phyloP scores from a whole-genome alignment of 805 yeast genomes.

The Barnettozyma populi region DNA sequence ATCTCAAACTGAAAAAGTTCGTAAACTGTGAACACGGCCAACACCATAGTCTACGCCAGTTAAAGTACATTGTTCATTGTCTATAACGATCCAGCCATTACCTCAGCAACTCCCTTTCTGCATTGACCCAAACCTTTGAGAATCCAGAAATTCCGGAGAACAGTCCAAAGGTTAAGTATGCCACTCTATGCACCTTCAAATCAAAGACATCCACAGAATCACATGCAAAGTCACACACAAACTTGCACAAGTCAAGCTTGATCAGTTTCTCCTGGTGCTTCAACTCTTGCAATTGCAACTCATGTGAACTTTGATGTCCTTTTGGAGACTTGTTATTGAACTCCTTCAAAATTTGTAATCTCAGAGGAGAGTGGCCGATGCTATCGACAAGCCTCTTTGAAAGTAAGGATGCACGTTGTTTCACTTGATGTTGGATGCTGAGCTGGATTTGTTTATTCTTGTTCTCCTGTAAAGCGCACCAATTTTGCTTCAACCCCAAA shows the following conservation, averaged over 20 bases:
- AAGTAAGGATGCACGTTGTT: constrained; percentile 42
- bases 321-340: constrained; percentile 20
- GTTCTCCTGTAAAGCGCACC: constrained; percentile 36
- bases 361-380: constrained; percentile 24
- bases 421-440: constrained; percentile 56
- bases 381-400: constrained; percentile 33
- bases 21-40: not conserved
- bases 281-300: constrained; percentile 28
- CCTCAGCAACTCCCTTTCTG: constrained; percentile 16
- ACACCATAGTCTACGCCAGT: not conserved
- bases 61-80: not conserved
- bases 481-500: constrained; percentile 48
- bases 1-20: not conserved
- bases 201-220: constrained; percentile 43
- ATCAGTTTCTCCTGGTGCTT: constrained; percentile 32
- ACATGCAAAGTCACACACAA: constrained; percentile 42
- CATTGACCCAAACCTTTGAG: constrained; percentile 22
- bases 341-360: constrained; percentile 28
- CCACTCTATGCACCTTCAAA: constrained; percentile 24
- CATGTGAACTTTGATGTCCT: constrained; percentile 7
- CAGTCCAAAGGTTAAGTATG: constrained; percentile 20
- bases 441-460: constrained; percentile 46
- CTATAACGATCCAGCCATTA: not conserved
- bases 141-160: constrained; percentile 22
- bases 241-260: constrained; percentile 36